phyloP scores from a whole-genome alignment of 139 green algal genomes.

The Chlamydomonas sphaeroides region DNA sequence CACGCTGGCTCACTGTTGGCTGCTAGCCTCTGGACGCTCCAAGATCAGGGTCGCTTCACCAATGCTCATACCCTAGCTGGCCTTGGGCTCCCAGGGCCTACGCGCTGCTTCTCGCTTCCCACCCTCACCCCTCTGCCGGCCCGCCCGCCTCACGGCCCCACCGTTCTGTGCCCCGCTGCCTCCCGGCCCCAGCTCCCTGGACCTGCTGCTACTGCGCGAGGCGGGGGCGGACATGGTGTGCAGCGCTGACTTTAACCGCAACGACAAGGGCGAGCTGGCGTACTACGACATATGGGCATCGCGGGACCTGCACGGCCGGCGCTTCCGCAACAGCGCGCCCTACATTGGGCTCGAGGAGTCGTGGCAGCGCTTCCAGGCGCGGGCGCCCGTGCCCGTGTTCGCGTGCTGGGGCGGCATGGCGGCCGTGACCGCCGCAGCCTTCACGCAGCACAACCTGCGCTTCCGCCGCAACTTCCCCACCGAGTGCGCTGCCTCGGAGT shows the following conservation, averaged over 20 bases:
- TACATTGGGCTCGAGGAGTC: background rate
- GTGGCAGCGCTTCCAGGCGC: conserved; percentile 19
- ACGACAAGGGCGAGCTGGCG: no score
- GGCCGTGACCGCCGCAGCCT: conserved; percentile 42
- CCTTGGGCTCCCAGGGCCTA: no score
- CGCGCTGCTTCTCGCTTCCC: no score
- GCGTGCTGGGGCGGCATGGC: conserved; percentile 66
- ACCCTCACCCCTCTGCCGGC: no score
- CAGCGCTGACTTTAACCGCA: conserved; percentile 1
- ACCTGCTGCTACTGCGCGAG: conserved; percentile 39
- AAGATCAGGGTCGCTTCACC: no score
- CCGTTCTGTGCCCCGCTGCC: no score
- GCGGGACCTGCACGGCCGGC: conserved; percentile 39
- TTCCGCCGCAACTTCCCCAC: conserved; percentile 21
- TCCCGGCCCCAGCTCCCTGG: background rate
- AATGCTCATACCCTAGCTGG: no score
- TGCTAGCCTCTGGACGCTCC: no score
- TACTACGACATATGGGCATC: conserved; percentile 20
- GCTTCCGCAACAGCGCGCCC: conserved; percentile 22
- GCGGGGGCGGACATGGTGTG: conserved; percentile 56
- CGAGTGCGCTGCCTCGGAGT: conserved; percentile 60
- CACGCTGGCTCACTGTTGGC: no score
- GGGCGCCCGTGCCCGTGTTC: conserved; percentile 47
- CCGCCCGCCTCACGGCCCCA: no score
- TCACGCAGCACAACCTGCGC: conserved; percentile 25